Evolutionary conservation across 1,284 basidiomycete genomes (phyloP).

Genomic region (Schizophyllum commune): DNA sequence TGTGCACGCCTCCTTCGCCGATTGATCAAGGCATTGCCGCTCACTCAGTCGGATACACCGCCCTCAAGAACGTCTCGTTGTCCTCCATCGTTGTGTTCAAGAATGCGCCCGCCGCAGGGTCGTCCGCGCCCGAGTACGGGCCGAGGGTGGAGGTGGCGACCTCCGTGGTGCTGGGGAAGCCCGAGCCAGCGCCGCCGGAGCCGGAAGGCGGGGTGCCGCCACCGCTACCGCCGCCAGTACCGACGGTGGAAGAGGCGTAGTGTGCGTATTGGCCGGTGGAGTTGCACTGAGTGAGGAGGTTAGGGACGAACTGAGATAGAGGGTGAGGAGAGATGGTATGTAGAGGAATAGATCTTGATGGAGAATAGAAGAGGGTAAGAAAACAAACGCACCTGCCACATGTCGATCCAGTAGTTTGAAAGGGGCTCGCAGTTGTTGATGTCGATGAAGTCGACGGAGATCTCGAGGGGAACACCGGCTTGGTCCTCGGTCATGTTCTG

Average conservation of each 20-base stretch:
- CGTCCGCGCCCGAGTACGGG: conserved; percentile 3
- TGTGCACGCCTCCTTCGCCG: too few relatives aligned
- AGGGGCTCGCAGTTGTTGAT: conserved; percentile 33
- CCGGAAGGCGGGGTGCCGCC: neutral
- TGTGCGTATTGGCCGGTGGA: neutral
- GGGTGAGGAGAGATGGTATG: too few relatives aligned
- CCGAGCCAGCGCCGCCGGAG: neutral
- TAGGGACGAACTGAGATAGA: neutral
- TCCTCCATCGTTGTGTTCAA: conserved; percentile 1
- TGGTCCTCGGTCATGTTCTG: conserved; percentile 11
- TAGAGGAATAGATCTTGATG: too few relatives aligned
- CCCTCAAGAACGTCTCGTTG: conserved; percentile 1
- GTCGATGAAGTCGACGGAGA: conserved; percentile 41
- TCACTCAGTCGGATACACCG: neutral
- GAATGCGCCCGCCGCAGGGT: neutral
- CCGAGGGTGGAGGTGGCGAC: neutral
- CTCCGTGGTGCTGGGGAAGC: neutral
- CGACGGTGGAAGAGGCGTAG: neutral
- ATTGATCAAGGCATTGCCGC: neutral
- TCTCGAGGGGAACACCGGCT: conserved; percentile 27
- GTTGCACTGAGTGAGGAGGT: neutral
- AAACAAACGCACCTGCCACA: neutral
- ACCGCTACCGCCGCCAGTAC: neutral
- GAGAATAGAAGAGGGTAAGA: neutral
- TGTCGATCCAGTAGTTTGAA: conserved; percentile 2